These are phyloP conservation scores for Solanum gandarillasii DNA, from an alignment of 257 asterid genomes.

Conservation along the genomic window DNA sequence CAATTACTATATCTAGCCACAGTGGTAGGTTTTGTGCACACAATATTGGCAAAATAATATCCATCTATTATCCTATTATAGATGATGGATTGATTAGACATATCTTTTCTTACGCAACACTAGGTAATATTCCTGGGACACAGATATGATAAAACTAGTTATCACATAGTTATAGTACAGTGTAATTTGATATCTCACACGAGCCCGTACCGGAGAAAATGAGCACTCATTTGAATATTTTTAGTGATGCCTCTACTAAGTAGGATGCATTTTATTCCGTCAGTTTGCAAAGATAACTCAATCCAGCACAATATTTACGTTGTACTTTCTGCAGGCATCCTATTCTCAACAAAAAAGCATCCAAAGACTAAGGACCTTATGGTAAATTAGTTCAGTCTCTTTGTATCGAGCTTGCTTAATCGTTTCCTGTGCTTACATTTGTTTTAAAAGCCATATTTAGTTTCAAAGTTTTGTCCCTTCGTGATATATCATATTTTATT, in stretches of 20 bases:
- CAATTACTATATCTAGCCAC: slow-evolving; percentile 83
- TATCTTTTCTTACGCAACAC: neutral
- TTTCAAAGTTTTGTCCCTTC: neutral
- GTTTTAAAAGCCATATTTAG: neutral
- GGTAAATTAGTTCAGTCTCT: slow-evolving; percentile 39
- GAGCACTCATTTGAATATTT: neutral
- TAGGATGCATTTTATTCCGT: neutral
- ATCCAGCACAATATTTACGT: slow-evolving; percentile 6
- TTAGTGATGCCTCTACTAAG: neutral
- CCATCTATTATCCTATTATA: neutral
- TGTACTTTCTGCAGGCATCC: slow-evolving; percentile 42
- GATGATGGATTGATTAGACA: neutral
- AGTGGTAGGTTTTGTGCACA: slow-evolving; percentile 39
- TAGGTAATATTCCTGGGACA: neutral
- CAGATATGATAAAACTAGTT: neutral
- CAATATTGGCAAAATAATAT: neutral
- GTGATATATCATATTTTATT: neutral
- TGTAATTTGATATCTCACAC: neutral
- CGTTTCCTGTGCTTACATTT: neutral
- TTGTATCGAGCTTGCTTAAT: neutral
- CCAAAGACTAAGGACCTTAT: slow-evolving; percentile 83
- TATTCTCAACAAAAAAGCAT: slow-evolving; percentile 84
- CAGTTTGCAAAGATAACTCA: neutral
- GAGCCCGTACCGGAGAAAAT: neutral
- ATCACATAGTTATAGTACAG: neutral